phyloP scores from a whole-genome alignment of 192 early-diverging fungal genomes.

The Umbelopsis isabellina region DNA sequence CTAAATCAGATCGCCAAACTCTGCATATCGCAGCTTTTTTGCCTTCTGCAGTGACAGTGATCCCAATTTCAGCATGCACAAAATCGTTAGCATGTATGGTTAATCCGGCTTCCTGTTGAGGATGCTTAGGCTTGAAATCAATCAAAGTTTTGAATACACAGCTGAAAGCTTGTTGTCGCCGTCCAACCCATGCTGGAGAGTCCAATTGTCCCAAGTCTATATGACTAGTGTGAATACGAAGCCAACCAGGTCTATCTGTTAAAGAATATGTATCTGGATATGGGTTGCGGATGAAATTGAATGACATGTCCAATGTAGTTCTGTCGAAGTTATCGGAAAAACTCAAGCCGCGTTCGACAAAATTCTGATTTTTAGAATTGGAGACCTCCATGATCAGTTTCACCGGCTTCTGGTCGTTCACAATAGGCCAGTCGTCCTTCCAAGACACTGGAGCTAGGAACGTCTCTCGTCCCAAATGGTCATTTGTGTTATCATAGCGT shows the following conservation, averaged over 20 bases:
- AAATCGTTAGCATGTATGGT: constrained; percentile 11
- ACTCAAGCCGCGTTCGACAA: background rate
- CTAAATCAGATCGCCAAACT: constrained; percentile 17
- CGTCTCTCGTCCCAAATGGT: constrained; percentile 21
- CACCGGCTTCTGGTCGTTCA: background rate
- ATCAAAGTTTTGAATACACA: background rate
- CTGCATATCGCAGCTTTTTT: background rate
- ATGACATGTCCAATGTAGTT: background rate
- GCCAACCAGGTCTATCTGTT: constrained; percentile 12
- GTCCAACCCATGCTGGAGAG: constrained; percentile 9
- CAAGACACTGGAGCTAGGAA: constrained; percentile 20
- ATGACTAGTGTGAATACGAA: background rate
- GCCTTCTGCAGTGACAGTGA: background rate
- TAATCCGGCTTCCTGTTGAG: constrained; percentile 5
- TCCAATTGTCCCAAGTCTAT: constrained; percentile 13
- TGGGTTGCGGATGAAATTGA: constrained; percentile 13
- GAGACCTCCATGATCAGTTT: background rate
- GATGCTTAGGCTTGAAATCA: constrained; percentile 1
- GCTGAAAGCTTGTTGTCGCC: constrained; percentile 3
- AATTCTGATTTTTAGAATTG: background rate
- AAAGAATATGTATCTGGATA: constrained; percentile 13
- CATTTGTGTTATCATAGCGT: background rate
- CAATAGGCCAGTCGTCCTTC: constrained; percentile 15
- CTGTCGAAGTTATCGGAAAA: background rate
- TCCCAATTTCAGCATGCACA: constrained; percentile 6